These are phyloP conservation scores for Puccinia horiana DNA, from an alignment of 1,284 basidiomycete species.

Conservation along the genomic window DNA sequence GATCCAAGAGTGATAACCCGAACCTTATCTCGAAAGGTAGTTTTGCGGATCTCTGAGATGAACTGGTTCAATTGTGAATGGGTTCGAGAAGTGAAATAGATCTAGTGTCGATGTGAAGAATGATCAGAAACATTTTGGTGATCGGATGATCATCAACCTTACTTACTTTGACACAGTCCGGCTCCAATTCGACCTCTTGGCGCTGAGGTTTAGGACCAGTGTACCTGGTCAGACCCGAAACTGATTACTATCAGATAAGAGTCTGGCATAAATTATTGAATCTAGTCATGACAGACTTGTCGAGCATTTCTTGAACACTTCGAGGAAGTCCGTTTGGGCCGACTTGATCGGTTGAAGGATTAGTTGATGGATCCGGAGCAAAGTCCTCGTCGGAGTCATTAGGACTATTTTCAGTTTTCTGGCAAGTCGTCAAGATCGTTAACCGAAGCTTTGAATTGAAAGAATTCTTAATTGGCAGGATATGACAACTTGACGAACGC, in stretches of 20 bases:
- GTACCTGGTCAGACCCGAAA: slow-evolving; percentile 18
- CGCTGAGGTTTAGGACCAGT: slow-evolving; percentile 37
- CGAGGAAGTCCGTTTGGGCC: slow-evolving; percentile 41
- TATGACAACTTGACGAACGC: slow-evolving; percentile 7
- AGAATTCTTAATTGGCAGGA: background rate
- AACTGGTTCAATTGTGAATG: slow-evolving; percentile 93
- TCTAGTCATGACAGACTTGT: slow-evolving; percentile 23
- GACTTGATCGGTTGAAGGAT: background rate
- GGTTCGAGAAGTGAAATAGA: slow-evolving; percentile 91
- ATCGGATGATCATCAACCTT: slow-evolving; percentile 66
- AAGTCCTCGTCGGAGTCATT: slow-evolving; percentile 47
- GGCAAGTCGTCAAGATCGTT: slow-evolving; percentile 53
- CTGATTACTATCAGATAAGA: background rate
- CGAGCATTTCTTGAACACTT: slow-evolving; percentile 46
- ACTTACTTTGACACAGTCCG: slow-evolving; percentile 48
- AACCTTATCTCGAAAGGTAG: slow-evolving; percentile 62
- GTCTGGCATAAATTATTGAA: background rate
- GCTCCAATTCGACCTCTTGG: slow-evolving; percentile 43
- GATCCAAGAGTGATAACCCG: slow-evolving; percentile 80
- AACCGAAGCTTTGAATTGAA: slow-evolving; percentile 15
- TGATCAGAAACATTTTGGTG: slow-evolving; percentile 61
- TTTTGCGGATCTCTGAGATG: slow-evolving; percentile 77
- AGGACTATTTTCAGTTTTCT: slow-evolving; percentile 51
- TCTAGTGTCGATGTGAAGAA: slow-evolving; percentile 54
- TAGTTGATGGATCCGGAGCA: slow-evolving; percentile 24